These are phyloP conservation scores for Cryptococcus sp. DNA, from an alignment of 1,284 basidiomycete genomes.

Conservation along the genomic window DNA sequence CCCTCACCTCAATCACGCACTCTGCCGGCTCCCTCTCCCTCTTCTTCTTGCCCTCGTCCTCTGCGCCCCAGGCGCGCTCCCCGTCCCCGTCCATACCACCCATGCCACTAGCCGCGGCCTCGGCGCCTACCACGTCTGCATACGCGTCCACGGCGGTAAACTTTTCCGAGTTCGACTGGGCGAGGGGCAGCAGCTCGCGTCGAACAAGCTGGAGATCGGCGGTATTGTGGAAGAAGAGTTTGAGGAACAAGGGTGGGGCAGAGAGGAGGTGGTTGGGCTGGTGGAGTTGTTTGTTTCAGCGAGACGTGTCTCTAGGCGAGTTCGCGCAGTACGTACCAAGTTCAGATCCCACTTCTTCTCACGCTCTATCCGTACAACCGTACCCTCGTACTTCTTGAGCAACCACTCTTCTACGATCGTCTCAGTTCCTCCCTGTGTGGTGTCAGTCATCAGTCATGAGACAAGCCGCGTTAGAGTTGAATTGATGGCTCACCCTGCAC, in stretches of 20 bases:
- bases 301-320: background rate
- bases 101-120: conserved; percentile 59
- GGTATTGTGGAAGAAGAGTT: conserved; percentile 88
- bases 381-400: conserved; percentile 85
- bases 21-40: conserved; percentile 78
- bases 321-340: conserved; percentile 52
- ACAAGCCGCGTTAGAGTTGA: background rate
- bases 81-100: conserved; percentile 49
- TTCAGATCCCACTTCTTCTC: conserved; percentile 91
- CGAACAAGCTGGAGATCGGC: conserved; percentile 84
- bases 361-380: conserved; percentile 72
- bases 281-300: background rate
- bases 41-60: conserved; percentile 51
- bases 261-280: conserved; percentile 93
- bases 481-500: conserved; percentile 66
- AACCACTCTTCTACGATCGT: conserved; percentile 94
- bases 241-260: conserved; percentile 79
- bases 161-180: conserved; percentile 85
- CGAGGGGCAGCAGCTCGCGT: conserved; percentile 84
- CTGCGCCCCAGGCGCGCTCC: conserved; percentile 57
- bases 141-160: conserved; percentile 95
- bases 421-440: conserved; percentile 72
- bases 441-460: background rate
- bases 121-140: conserved; percentile 89
- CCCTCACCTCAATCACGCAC: conserved; percentile 88